Base-by-base conservation (phyloP, 352 stramenopile species). In the Phytophthora sp. region DNA sequence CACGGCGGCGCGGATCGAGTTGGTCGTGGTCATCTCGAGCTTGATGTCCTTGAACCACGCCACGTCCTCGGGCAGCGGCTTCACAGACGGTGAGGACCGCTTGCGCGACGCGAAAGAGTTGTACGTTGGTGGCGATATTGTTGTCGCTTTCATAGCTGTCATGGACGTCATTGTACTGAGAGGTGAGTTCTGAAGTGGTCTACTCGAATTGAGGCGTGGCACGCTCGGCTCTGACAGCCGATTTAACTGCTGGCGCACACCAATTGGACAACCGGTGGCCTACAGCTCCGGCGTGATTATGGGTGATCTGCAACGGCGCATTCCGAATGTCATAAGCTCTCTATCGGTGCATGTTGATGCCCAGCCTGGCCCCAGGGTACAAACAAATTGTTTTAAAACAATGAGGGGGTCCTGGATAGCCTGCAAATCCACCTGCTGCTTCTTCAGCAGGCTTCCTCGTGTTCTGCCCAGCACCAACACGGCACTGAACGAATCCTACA, bases 11-110 rank as follows among this genome's bases (percentile, higher is more conserved):
- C 60, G 63, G 39, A 63, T 61, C 3, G 59, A 72, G 47, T 65
- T 74, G 38, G 57, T 63, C 4, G 63, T 70, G 38, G 58, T 68
- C 62, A 80, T 62, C 18, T 78, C 73, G 23, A 80, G 58, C 55
- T 57, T 69, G 5, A 74, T 59, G 57, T 78, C 61, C 30, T 77
- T 69, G 35, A 79, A 59, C 72, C 72, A 79, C 23, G 72, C 72
- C 20, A 74, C 72, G 3, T 73, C 56, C 23, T 77, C 72, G 12
- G 72, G 72, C 42, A 79, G 52, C 23, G 68, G 63, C 62, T 67
- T 71, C 11, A 69, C 31, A 21, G 61, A 42, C 8, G 72, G 72
- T 20, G 66, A 73, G 11, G 69, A 70, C 35, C 69, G 53, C 21
- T 73, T 76, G 41, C 69, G 69, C 47, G 64, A 73, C 2, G 57